phyloP scores from a whole-genome alignment of 108 stramenopile species.

The Cyclotella atomus region DNA sequence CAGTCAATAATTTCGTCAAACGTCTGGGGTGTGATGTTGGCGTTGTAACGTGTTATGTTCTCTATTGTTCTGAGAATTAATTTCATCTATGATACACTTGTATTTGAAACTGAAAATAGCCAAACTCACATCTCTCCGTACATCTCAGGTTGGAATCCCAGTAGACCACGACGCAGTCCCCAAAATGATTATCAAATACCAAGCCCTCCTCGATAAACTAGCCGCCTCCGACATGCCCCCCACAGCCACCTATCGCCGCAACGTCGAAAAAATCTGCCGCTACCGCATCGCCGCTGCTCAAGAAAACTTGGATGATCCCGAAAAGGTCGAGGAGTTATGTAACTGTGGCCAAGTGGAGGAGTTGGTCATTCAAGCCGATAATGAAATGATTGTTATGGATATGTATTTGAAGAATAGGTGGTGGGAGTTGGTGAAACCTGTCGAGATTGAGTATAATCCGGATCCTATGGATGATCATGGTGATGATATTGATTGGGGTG shows the following conservation, averaged over 20 bases:
- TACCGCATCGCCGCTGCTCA: conserved; percentile 75
- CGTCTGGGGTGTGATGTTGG: too few relatives aligned
- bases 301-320: conserved; percentile 83
- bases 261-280: conserved; percentile 80
- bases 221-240: conserved; percentile 87
- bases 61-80: too few relatives aligned
- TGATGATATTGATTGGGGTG: conserved; percentile 54
- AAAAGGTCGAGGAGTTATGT: conserved; percentile 82
- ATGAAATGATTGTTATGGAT: conserved; percentile 90
- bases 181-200: conserved; percentile 82
- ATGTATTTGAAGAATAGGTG: conserved; percentile 83
- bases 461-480: conserved; percentile 58
- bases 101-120: not conserved
- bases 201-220: conserved; percentile 84
- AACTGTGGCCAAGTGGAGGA: conserved; percentile 94
- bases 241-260: conserved; percentile 82
- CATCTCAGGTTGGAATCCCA: conserved; percentile 74
- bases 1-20: too few relatives aligned
- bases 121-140: not conserved
- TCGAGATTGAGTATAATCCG: conserved; percentile 68
- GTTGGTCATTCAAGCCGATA: conserved; percentile 88
- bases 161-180: conserved; percentile 87
- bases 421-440: conserved; percentile 74
- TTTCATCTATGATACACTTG: too few relatives aligned
- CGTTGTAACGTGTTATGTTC: too few relatives aligned